These are phyloP conservation scores for Picea engelmannii DNA, from an alignment of 83 land plant genomes.

Conservation along the genomic window DNA sequence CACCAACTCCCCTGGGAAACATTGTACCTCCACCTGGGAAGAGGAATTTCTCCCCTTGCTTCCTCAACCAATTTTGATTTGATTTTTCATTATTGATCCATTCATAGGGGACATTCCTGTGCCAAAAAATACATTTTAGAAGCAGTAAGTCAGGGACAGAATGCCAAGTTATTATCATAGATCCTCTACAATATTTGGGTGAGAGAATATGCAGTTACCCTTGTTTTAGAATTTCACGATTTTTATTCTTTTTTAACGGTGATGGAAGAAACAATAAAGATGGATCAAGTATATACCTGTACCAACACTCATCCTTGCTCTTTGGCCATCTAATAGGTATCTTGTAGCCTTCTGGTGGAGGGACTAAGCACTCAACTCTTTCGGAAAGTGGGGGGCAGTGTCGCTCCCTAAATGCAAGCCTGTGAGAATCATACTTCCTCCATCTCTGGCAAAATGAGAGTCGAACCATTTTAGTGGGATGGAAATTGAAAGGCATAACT, in stretches of 20 bases:
- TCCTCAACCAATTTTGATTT: constrained; percentile 88
- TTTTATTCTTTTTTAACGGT: not conserved
- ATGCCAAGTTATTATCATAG: not conserved
- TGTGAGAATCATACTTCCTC: constrained; percentile 77
- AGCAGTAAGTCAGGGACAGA: not conserved
- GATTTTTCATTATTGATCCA: constrained; percentile 93
- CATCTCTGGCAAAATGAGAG: constrained; percentile 61
- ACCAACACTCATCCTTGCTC: constrained; percentile 91
- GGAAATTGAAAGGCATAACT: not conserved
- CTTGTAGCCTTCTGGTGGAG: constrained; percentile 96
- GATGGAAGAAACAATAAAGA: constrained; percentile 4
- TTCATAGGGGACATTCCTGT: constrained; percentile 97
- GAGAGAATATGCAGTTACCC: no score
- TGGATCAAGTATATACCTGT: constrained; percentile 54
- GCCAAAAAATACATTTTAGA: constrained; percentile 1
- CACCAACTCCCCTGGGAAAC: constrained; percentile 93
- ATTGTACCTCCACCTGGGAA: constrained; percentile 98
- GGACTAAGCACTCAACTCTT: constrained; percentile 83
- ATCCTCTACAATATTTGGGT: not conserved
- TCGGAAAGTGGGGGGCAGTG: constrained; percentile 91
- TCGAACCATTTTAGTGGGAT: not conserved
- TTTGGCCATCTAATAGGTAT: constrained; percentile 89
- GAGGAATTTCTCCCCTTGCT: constrained; percentile 86
- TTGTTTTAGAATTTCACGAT: no score
- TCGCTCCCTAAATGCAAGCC: constrained; percentile 88